Evolutionary conservation across 768 basidiomycete genomes (phyloP).

Genomic region (Rhodotorula paludigena): DNA sequence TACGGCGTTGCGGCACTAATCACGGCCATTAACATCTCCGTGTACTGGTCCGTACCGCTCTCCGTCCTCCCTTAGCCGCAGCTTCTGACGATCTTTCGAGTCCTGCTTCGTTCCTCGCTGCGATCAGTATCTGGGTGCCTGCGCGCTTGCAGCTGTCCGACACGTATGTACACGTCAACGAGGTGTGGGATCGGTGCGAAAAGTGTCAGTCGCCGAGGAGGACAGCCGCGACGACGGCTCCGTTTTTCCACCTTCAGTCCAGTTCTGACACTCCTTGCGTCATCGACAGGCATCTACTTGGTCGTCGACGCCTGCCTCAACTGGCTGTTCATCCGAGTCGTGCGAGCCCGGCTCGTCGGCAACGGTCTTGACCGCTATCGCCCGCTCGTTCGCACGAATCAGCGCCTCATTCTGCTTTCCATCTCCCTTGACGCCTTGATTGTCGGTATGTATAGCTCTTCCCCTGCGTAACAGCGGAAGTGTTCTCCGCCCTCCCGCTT

Average conservation of each 20-base stretch:
- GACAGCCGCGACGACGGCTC: too few species aligned
- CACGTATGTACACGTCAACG: background rate
- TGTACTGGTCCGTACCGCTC: slow-evolving; percentile 7
- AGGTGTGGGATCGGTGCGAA: background rate
- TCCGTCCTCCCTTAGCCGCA: background rate
- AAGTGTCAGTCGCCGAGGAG: background rate
- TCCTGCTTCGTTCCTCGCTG: too few species aligned
- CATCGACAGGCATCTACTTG: slow-evolving; percentile 16
- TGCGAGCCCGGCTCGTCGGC: slow-evolving; percentile 10
- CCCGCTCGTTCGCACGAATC: slow-evolving; percentile 14
- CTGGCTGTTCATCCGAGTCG: slow-evolving; percentile 6
- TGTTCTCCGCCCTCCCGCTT: background rate
- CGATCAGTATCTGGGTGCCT: slow-evolving; percentile 18
- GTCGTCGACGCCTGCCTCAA: slow-evolving; percentile 19
- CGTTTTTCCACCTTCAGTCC: background rate
- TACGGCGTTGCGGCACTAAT: slow-evolving; percentile 2
- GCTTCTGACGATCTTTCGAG: background rate
- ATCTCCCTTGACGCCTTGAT: slow-evolving; percentile 9
- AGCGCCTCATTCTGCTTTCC: slow-evolving; percentile 5
- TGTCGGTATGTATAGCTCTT: background rate
- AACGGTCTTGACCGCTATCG: slow-evolving; percentile 19
- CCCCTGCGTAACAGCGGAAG: background rate
- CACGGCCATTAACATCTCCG: slow-evolving; percentile 20
- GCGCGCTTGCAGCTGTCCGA: slow-evolving; percentile 13
- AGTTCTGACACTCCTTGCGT: background rate